phyloP scores from a whole-genome alignment of 2,329 filamentous ascomycete genomes.

The Drechmeria coniospora region DNA sequence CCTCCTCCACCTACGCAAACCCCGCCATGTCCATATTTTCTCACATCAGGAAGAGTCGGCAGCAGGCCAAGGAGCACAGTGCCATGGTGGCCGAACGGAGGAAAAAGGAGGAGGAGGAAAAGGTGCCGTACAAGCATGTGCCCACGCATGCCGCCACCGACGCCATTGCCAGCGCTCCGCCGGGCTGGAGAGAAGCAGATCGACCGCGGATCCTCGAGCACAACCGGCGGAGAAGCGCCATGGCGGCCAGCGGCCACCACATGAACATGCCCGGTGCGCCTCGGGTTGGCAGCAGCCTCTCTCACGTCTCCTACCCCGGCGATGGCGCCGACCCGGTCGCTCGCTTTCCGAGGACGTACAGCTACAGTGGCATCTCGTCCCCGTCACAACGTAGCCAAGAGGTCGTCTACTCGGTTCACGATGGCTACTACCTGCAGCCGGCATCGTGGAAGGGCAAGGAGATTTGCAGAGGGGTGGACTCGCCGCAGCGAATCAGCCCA shows the following conservation, averaged over 20 bases:
- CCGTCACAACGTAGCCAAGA: slow-evolving; percentile 12
- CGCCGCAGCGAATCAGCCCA: slow-evolving; percentile 19
- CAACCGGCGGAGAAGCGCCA: slow-evolving; percentile 33
- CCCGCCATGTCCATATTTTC: slow-evolving; percentile 41
- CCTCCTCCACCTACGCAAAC: not conserved
- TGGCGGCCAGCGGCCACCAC: slow-evolving; percentile 24
- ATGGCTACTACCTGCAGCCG: slow-evolving; percentile 9
- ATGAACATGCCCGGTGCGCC: slow-evolving; percentile 22
- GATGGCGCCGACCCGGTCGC: slow-evolving; percentile 23
- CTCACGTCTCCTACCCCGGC: slow-evolving; percentile 30
- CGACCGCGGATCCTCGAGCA: slow-evolving; percentile 31
- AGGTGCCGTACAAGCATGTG: slow-evolving; percentile 39
- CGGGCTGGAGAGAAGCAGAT: slow-evolving; percentile 32
- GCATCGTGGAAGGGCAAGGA: slow-evolving; percentile 28
- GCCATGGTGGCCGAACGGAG: slow-evolving; percentile 31
- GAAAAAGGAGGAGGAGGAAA: slow-evolving; percentile 22
- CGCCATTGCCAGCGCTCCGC: slow-evolving; percentile 37
- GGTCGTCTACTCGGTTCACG: slow-evolving; percentile 14
- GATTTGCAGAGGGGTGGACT: slow-evolving; percentile 15
- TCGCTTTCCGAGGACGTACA: slow-evolving; percentile 26
- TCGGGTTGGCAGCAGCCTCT: slow-evolving; percentile 32
- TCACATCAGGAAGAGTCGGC: slow-evolving; percentile 33
- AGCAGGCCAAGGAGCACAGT: slow-evolving; percentile 39
- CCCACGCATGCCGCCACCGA: slow-evolving; percentile 47
- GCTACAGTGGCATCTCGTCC: slow-evolving; percentile 23